Base-by-base conservation (phyloP, 2,329 filamentous ascomycete genomes). In the Pestalotiopsis fici region DNA sequence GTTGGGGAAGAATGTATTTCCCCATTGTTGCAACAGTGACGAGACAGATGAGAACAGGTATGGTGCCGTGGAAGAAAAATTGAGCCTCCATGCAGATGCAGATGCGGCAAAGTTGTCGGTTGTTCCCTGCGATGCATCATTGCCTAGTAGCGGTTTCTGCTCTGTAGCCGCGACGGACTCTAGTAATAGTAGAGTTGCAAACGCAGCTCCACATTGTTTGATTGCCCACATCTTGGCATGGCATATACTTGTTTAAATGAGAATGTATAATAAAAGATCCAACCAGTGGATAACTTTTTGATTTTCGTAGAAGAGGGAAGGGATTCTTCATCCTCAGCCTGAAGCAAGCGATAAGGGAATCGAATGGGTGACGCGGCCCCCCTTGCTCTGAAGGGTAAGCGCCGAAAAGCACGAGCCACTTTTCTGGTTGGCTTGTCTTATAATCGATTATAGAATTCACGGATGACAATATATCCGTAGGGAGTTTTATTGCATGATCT, bases 1-100 rank as follows among this genome's bases (percentile, higher is more conserved):
- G 68, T 83, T 83, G 9, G 83, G 83, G 61, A 85, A 85, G 71
- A 85, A 82, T 1, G 83, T 85, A 74, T 86, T 86, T 50, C 81
- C 76, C 81, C 82, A 85, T 75, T 86, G 83, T 67, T 85, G 81
- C 3, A 86, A 74, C 3, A 86, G 77, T 3, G 80, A 78, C 66
- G 82, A 79, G 3, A 81, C 74, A 2, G 84, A 84, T 43, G 83
- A 81, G 72, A 86, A 85, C 50, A 85, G 80, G 68, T 85, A 82
- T 3, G 83, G 83, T 7, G 81, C 78, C 13, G 82, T 70, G 1
- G 83, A 85, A 2, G 82, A 82, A 74, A 83, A 86, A 74, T 86
- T 83, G 66, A 85, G 75, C 15, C 71, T 73, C 73, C 77, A 76
- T 23, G 57, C 56, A n/a, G 67, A 67, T 7, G 23, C 21, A 1